Conservation (phyloP, 495 filamentous ascomycete genomes). For the Lineolata rhizophorae region DNA sequence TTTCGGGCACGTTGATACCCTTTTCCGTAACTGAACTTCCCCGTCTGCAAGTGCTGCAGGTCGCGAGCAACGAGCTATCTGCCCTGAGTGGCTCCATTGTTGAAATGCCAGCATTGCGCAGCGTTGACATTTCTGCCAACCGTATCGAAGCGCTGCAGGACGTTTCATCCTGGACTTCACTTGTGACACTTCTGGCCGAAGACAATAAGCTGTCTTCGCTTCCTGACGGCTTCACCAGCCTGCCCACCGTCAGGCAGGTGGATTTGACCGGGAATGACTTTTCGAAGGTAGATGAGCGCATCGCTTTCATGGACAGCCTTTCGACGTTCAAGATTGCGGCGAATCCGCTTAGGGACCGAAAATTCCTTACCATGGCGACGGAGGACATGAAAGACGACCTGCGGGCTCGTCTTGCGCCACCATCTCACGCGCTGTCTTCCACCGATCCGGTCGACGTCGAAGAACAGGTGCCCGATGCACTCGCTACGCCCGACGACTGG, state of each 20-base stretch:
- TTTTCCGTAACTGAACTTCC: slow-evolving; percentile 30
- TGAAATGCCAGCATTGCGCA: slow-evolving; percentile 47
- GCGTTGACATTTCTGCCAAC: slow-evolving; percentile 54
- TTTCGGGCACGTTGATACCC: slow-evolving; percentile 50
- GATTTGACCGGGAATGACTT: slow-evolving; percentile 76
- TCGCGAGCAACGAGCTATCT: slow-evolving; percentile 53
- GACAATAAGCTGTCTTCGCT: slow-evolving; percentile 57
- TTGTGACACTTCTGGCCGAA: slow-evolving; percentile 51
- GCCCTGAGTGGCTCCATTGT: slow-evolving; percentile 29
- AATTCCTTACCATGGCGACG: slow-evolving; percentile 54
- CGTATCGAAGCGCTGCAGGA: slow-evolving; percentile 49
- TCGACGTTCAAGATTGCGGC: slow-evolving; percentile 51
- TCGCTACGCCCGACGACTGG: slow-evolving; percentile 6
- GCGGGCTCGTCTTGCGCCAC: slow-evolving; percentile 41
- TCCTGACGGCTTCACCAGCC: slow-evolving; percentile 47
- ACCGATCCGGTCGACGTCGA: slow-evolving; percentile 2
- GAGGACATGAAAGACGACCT: slow-evolving; percentile 67
- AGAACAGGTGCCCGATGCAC: neutral
- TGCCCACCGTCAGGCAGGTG: slow-evolving; percentile 44
- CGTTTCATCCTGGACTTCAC: slow-evolving; percentile 43
- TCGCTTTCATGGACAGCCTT: slow-evolving; percentile 63
- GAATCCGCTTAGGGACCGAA: slow-evolving; percentile 75
- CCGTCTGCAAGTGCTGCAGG: slow-evolving; percentile 48
- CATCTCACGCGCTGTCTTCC: slow-evolving; percentile 6
- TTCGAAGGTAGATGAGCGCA: slow-evolving; percentile 44